A percentile compares a stretch with the other conserved stretches of the same genome.
Evolutionary conservation across 1,284 basidiomycete species (phyloP).

Genomic region (Albatrellus sp.): DNA sequence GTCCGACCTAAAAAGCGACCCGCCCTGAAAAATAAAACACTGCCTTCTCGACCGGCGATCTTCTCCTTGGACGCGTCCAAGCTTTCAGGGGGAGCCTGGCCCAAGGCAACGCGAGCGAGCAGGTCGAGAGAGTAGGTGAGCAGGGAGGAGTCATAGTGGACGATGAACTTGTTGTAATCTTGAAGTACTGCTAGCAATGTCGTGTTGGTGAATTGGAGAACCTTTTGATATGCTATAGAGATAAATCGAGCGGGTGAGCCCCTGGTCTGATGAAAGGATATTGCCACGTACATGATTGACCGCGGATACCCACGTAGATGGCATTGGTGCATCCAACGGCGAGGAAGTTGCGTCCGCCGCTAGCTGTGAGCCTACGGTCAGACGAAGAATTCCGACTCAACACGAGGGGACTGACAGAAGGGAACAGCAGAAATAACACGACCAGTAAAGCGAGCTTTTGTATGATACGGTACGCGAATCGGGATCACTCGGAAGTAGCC

Average conservation of each 20-base stretch:
- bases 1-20: conserved; percentile 38
- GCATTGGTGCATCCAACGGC: conserved; percentile 52
- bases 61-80: conserved; percentile 46
- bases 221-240: conserved; percentile 38
- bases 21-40: conserved; percentile 46
- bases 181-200: conserved; percentile 44
- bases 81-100: conserved; percentile 27
- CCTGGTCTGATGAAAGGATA: neutral
- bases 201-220: conserved; percentile 36
- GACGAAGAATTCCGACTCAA: neutral
- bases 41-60: conserved; percentile 35
- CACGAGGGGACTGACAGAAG: conserved; percentile 37
- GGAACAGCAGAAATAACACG: conserved; percentile 43
- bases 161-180: conserved; percentile 50
- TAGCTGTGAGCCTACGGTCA: conserved; percentile 21
- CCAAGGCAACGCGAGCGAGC: conserved; percentile 42
- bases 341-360: conserved; percentile 38
- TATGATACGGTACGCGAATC: conserved; percentile 17
- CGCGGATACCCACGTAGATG: conserved; percentile 47
- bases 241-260: neutral
- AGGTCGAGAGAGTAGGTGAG: conserved; percentile 59
- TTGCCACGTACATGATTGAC: conserved; percentile 31
- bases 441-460: conserved; percentile 35
- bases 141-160: conserved; percentile 46
- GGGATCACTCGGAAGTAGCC: conserved; percentile 42